A percentile compares a stretch with the other conserved stretches of the same genome.
phyloP scores from a whole-genome alignment of 2,329 filamentous ascomycete genomes.

The Tolypocladium cylindrosporum region DNA sequence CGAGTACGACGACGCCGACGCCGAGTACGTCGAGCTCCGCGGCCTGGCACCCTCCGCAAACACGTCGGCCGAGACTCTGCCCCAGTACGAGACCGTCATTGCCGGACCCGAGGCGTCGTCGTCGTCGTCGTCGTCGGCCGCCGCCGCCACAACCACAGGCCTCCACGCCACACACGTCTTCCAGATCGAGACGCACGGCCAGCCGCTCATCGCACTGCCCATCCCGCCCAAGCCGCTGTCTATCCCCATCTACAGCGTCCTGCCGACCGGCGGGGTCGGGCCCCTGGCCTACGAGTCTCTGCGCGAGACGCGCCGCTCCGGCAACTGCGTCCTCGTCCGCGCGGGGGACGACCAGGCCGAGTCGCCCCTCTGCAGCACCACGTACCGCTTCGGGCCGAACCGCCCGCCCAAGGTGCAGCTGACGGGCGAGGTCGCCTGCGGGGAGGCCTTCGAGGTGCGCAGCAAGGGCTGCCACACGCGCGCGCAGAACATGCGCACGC shows the following conservation, averaged over 20 bases:
- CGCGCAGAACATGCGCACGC: slow-evolving; percentile 33
- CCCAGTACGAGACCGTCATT: slow-evolving; percentile 11
- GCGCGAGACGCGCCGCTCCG: slow-evolving; percentile 35
- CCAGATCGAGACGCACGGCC: slow-evolving; percentile 38
- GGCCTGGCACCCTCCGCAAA: slow-evolving; percentile 13
- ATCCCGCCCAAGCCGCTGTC: slow-evolving; percentile 24
- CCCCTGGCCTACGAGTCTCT: slow-evolving; percentile 40
- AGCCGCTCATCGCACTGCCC: slow-evolving; percentile 31
- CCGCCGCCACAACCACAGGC: slow-evolving; percentile 4
- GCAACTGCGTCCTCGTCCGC: slow-evolving; percentile 36
- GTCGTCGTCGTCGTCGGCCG: slow-evolving; percentile 3
- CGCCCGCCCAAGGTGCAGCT: slow-evolving; percentile 36
- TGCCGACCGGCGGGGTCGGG: slow-evolving; percentile 26
- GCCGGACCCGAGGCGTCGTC: not conserved
- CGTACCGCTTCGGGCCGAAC: slow-evolving; percentile 46
- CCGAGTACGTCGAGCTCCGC: slow-evolving; percentile 13
- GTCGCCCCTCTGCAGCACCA: slow-evolving; percentile 37
- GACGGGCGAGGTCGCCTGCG: slow-evolving; percentile 5
- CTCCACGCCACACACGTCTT: slow-evolving; percentile 35
- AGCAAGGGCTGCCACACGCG: slow-evolving; percentile 34
- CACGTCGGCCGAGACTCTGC: slow-evolving; percentile 16
- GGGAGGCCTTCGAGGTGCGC: slow-evolving; percentile 15
- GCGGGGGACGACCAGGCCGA: slow-evolving; percentile 24
- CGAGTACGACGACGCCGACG: slow-evolving; percentile 16
- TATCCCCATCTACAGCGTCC: slow-evolving; percentile 31